Conservation (phyloP, 768 basidiomycete species). For the Psilocybe cyanescens region DNA sequence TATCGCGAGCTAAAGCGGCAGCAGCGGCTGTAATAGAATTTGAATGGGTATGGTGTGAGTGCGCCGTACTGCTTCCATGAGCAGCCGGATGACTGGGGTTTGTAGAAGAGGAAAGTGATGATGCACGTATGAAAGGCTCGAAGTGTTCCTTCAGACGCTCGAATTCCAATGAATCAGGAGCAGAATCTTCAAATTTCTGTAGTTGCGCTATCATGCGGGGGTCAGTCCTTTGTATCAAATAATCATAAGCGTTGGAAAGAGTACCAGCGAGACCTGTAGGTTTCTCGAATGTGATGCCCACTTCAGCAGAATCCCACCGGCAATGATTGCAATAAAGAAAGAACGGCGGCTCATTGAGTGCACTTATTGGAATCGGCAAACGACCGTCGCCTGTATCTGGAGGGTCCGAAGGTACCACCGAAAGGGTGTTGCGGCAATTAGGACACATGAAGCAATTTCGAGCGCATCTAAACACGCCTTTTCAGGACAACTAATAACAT, state of each 20-base stretch:
- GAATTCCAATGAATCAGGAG: conserved; percentile 85
- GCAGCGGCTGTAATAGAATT: conserved; percentile 90
- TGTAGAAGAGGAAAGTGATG: conserved; percentile 72
- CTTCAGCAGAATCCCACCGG: conserved; percentile 92
- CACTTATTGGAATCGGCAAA: conserved; percentile 52
- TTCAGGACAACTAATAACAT: conserved; percentile 1
- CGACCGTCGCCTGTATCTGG: conserved; percentile 63
- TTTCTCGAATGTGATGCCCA: conserved; percentile 94
- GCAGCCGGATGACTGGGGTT: conserved; percentile 47
- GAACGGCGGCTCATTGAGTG: conserved; percentile 86
- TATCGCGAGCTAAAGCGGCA: conserved; percentile 86
- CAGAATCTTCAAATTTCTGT: conserved; percentile 87
- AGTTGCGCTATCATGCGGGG: conserved; percentile 79
- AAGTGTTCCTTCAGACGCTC: conserved; percentile 96
- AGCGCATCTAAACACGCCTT: conserved; percentile 72
- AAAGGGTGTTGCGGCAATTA: conserved; percentile 86
- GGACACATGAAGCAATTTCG: conserved; percentile 98
- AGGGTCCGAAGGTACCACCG: conserved; percentile 90
- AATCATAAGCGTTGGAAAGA: neutral
- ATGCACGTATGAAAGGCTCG: conserved; percentile 90
- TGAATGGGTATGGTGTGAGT: conserved; percentile 76
- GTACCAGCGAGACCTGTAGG: conserved; percentile 94
- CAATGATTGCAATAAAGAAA: conserved; percentile 92
- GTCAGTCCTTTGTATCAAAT: neutral
- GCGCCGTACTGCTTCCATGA: conserved; percentile 50